Evolutionary conservation across 2,329 filamentous ascomycete genomes (phyloP), one percentile per base, ranked within the genome.

Genomic region (Westerdykella sp.): DNA sequence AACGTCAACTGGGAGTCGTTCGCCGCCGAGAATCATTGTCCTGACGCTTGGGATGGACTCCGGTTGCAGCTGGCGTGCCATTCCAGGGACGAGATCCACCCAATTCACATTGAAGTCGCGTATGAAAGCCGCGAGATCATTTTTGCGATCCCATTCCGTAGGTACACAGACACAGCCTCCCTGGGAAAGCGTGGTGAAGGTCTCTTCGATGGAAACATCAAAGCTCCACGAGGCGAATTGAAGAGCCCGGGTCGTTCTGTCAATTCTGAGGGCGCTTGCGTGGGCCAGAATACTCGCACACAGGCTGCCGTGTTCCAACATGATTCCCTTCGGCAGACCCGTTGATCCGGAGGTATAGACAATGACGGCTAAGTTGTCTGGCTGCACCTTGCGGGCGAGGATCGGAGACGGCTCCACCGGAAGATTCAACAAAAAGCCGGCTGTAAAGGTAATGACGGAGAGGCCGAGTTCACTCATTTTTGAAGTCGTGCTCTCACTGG

Each of bases 131-230:
- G 67, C 70, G 15, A 75, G 50, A 43, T 73, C 63, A 49, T 76
- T 72, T 48, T 75, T 66, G 1, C 75, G 66, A 37, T 73, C 70
- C 34, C 72, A 65, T 15, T 78, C 74, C 0, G 75, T 76, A 0
- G 75, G 73, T 5, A 78, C 73, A 55, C 73, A 76, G 15, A 76
- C 61, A 35, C 68, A 71, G 3, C 71, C 74, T 7, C 74, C 74
- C 3, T 60, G 56, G 9, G 63, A 58, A 16, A 76, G 61, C 0
- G 73, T 74, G 47, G 70, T 71, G 5, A 76, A 66, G 60, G 76
- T 75, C 45, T 74, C 74, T 53, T 70, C 66, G 32, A 76, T 70
- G 45, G 68, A 71, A n/a, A 73, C 71, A 45, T 77, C 75, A 48
- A 76, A 77, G 10, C 73, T 73, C 47, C 76, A 76, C 1, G 72